Evolutionary conservation across 805 yeast genomes (phyloP).

Genomic region (Teunomyces funiuensis): DNA sequence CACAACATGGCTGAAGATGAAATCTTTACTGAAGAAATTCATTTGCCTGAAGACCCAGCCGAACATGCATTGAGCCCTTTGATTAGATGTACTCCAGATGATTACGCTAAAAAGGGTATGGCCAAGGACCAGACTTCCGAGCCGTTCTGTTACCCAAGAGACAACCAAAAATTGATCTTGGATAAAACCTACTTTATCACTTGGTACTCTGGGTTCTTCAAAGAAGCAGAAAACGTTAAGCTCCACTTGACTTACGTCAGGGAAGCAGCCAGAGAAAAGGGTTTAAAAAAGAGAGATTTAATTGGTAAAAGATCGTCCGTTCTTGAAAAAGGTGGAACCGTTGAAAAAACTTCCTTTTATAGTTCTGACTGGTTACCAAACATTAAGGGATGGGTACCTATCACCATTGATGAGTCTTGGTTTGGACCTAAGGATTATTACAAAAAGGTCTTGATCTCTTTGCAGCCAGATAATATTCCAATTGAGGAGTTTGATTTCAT

Average conservation of each 20-base stretch:
- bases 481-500: constrained; percentile 67
- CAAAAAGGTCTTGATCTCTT: constrained; percentile 59
- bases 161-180: constrained; percentile 52
- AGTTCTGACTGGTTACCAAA: constrained; percentile 69
- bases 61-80: constrained; percentile 73
- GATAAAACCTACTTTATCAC: constrained; percentile 72
- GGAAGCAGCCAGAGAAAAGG: constrained; percentile 55
- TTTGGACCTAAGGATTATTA: constrained; percentile 46
- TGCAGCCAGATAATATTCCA: constrained; percentile 67
- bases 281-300: constrained; percentile 46
- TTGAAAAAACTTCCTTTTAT: constrained; percentile 49
- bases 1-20: constrained; percentile 70
- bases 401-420: constrained; percentile 66
- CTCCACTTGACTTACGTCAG: constrained; percentile 66
- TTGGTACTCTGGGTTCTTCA: constrained; percentile 74
- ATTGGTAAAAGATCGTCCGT: constrained; percentile 26
- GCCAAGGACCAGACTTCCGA: constrained; percentile 57
- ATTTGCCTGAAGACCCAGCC: constrained; percentile 67
- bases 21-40: constrained; percentile 52
- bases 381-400: constrained; percentile 61
- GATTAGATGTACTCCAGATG: constrained; percentile 81
- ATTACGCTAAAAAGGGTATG: constrained; percentile 62
- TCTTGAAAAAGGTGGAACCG: constrained; percentile 39
- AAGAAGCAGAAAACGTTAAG: constrained; percentile 57
- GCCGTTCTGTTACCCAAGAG: constrained; percentile 86